Evolutionary conservation across 768 basidiomycete genomes (phyloP).

Genomic region (Tricholoma saponaceum): DNA sequence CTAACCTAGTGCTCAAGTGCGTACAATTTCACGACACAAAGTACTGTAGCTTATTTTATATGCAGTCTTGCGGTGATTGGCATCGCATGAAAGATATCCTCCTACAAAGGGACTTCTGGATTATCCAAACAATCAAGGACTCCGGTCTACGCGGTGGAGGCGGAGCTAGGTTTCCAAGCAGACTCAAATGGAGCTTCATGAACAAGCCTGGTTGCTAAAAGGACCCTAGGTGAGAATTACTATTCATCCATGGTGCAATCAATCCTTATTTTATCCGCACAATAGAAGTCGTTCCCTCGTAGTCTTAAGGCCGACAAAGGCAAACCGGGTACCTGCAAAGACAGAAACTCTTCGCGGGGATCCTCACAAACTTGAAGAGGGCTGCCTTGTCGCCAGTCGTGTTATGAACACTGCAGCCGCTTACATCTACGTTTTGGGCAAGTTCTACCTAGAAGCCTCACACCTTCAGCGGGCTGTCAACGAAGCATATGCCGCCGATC

Average conservation of each 20-base stretch:
- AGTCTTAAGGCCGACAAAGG: conserved; percentile 98
- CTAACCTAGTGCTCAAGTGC: conserved; percentile 71
- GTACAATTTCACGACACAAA: conserved; percentile 16
- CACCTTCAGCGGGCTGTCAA: conserved; percentile 94
- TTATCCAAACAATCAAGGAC: conserved; percentile 94
- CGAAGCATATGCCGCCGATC: conserved; percentile 88
- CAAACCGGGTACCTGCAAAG: conserved; percentile 98
- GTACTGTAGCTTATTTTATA: not conserved
- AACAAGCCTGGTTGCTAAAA: conserved; percentile 99
- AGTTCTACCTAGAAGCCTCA: conserved; percentile 93
- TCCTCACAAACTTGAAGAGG: conserved; percentile 97
- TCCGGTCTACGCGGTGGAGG: conserved; percentile 94
- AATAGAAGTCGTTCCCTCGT: conserved; percentile 89
- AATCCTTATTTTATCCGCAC: not conserved
- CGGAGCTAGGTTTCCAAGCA: conserved; percentile 95
- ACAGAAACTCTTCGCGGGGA: conserved; percentile 98
- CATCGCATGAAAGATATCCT: conserved; percentile 96
- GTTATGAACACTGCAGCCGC: conserved; percentile 97
- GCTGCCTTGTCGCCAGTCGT: conserved; percentile 94
- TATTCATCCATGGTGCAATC: not conserved
- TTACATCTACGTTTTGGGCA: conserved; percentile 99
- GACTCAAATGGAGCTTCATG: conserved; percentile 98
- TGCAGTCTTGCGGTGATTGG: conserved; percentile 92
- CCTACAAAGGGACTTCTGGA: conserved; percentile 93
- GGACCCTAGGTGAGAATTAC: conserved; percentile 64